Evolutionary conservation across 2,329 filamentous ascomycete species (phyloP).

Genomic region (Pestalotiopsis sp.): DNA sequence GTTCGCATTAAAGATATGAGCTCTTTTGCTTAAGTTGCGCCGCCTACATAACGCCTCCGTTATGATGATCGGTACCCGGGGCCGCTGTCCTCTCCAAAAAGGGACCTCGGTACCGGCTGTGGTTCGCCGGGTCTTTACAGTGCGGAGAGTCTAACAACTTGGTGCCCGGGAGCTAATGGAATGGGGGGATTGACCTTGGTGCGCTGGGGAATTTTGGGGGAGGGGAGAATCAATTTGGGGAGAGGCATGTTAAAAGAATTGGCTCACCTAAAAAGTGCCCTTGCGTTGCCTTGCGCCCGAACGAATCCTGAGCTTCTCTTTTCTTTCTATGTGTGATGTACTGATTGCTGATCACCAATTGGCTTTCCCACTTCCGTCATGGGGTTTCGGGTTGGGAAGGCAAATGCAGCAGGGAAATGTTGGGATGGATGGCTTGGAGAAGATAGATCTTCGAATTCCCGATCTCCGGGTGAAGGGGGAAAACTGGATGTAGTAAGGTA

Average conservation of each 20-base stretch:
- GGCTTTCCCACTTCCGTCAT: not conserved
- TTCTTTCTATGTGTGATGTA: not conserved
- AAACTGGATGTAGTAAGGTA: not conserved
- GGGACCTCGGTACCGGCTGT: slow-evolving; percentile 10
- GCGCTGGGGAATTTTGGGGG: not conserved
- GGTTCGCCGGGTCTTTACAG: slow-evolving; percentile 7
- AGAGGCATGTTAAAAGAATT: not conserved
- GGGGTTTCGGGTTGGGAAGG: not conserved
- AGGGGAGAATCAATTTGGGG: not conserved
- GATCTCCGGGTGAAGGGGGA: slow-evolving; percentile 1
- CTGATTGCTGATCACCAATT: not conserved
- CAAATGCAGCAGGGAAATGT: not conserved
- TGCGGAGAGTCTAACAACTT: slow-evolving; percentile 3
- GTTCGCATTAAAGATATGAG: not conserved
- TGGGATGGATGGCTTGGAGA: not conserved
- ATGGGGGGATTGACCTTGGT: not conserved
- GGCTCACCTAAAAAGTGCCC: not conserved
- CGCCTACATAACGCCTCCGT: not conserved
- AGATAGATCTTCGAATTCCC: not conserved
- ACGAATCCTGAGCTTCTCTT: not conserved
- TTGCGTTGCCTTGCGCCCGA: not conserved
- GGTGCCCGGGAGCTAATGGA: not conserved
- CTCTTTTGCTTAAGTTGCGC: not conserved
- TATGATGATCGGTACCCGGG: not conserved
- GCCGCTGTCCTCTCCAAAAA: not conserved